Conservation (phyloP, 257 asterid species). For the Rubia yunnanensis region DNA sequence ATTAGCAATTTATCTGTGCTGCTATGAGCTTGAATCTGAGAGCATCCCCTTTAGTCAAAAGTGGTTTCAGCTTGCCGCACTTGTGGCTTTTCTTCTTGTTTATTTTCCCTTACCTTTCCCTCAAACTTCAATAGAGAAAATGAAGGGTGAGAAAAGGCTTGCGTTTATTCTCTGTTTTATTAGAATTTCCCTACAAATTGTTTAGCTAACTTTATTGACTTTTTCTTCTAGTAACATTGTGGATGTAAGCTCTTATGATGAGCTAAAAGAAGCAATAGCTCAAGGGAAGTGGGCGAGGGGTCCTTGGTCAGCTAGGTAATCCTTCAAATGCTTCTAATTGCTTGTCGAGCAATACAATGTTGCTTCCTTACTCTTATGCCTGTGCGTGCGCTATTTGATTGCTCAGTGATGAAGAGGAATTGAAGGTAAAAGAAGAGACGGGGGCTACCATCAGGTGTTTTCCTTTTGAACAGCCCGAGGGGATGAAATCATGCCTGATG, state of each 20-base stretch:
- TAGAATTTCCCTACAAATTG: not conserved
- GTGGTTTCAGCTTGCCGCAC: too few species aligned
- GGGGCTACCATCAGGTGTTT: conserved; percentile 94
- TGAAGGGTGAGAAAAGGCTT: not conserved
- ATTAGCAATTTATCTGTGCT: too few species aligned
- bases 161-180: not conserved
- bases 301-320: conserved; percentile 97
- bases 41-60: too few species aligned
- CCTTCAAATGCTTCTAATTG: not conserved
- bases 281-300: conserved; percentile 99
- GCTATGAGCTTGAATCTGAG: too few species aligned
- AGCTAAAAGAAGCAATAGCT: conserved; percentile 86
- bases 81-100: too few species aligned
- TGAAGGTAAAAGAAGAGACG: conserved; percentile 86
- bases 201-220: conserved; percentile 16
- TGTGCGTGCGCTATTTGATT: conserved; percentile 4
- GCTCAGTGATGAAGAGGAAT: conserved; percentile 67
- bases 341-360: not conserved
- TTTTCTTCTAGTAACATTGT: conserved; percentile 62
- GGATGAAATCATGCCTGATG: conserved; percentile 72
- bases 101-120: not conserved
- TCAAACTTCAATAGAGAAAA: not conserved
- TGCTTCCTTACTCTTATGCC: not conserved
- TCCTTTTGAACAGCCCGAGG: conserved; percentile 88
- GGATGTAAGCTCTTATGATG: conserved; percentile 74